Evolutionary conservation across 306 rosid genomes (phyloP).

Genomic region (Cucumis sativus): Cucumber_9930_V3 NC_026656.2:11431001-11431500

Average conservation of each 20-base stretch:
- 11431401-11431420: constrained; percentile 21
- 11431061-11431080: no score
- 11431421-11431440: constrained; percentile 10
- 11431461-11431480: constrained; percentile 71
- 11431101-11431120: no score
- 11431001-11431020: no score
- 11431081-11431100: no score
- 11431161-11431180: no score
- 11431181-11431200: no score
- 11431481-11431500: constrained; percentile 85
- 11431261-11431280: not conserved
- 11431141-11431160: no score
- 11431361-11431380: not conserved
- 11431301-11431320: not conserved
- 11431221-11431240: no score
- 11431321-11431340: not conserved
- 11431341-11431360: not conserved
- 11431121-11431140: no score
- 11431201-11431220: not conserved
- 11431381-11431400: not conserved
- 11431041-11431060: no score
- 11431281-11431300: not conserved
- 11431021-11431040: no score
- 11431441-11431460: constrained; percentile 84
- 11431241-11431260: not conserved